Conservation (phyloP, 2,329 filamentous ascomycete genomes). For the Nothopassalora personata region DNA sequence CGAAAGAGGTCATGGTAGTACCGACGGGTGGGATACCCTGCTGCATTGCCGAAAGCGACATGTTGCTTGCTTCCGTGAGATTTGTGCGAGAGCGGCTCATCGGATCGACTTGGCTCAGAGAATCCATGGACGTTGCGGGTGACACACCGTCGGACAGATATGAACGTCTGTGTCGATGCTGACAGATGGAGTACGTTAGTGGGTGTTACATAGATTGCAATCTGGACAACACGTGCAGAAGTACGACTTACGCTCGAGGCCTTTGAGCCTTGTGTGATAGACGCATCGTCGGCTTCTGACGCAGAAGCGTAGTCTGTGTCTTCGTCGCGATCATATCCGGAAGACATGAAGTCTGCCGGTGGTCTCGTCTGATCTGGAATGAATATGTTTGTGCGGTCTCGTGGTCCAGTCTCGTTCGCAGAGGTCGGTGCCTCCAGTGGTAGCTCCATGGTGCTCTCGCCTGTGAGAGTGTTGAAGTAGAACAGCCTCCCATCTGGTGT, state of each 20-base stretch:
- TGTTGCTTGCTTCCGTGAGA: conserved; percentile 39
- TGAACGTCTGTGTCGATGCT: conserved; percentile 62
- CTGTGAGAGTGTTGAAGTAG: conserved; percentile 97
- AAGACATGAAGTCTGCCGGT: conserved; percentile 84
- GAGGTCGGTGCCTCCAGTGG: conserved; percentile 86
- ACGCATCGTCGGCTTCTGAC: conserved; percentile 72
- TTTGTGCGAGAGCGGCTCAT: conserved; percentile 55
- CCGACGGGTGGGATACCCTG: conserved; percentile 45
- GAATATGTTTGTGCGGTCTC: conserved; percentile 80
- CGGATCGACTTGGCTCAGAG: conserved; percentile 66
- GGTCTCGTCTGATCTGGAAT: conserved; percentile 86
- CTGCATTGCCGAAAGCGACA: conserved; percentile 44
- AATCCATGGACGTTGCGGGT: conserved; percentile 86
- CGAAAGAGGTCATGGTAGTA: conserved; percentile 52
- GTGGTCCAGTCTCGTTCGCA: conserved; percentile 73
- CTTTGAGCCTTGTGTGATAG: conserved; percentile 62
- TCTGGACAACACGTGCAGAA: conserved; percentile 19
- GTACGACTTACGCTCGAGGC: conserved; percentile 58
- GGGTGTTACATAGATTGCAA: conserved; percentile 24
- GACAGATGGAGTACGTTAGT: conserved; percentile 23
- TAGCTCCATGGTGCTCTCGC: conserved; percentile 88
- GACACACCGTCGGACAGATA: conserved; percentile 67
- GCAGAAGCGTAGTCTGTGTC: conserved; percentile 92
- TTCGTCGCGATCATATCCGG: conserved; percentile 68
- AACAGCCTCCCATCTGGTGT: conserved; percentile 89